Evolutionary conservation across 1,284 basidiomycete genomes (phyloP).

Genomic region (Anthracocystis setariae): DNA sequence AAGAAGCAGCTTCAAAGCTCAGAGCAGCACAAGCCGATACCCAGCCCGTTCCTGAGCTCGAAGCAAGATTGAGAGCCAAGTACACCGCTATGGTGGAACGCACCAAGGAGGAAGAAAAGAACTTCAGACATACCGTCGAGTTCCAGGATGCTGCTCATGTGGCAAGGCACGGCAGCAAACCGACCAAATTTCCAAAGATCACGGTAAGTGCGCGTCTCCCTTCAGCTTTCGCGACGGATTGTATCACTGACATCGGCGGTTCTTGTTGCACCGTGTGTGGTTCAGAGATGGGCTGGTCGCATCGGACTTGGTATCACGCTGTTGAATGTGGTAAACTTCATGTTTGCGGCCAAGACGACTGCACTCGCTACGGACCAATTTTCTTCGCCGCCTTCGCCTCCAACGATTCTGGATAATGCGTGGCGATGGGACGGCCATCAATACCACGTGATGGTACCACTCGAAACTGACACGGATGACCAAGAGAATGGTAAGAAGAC

Average conservation of each 20-base stretch:
- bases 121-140: conserved; percentile 10
- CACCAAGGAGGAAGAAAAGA: not conserved
- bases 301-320: conserved; percentile 24
- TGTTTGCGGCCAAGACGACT: conserved; percentile 34
- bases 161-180: conserved; percentile 21
- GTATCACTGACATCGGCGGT: not conserved
- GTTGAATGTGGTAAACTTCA: conserved; percentile 29
- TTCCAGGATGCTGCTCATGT: conserved; percentile 20
- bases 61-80: not conserved
- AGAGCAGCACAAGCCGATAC: not conserved
- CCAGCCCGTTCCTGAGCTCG: not conserved
- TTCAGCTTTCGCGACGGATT: not conserved
- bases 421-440: conserved; percentile 24
- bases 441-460: conserved; percentile 16
- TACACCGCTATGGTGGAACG: not conserved
- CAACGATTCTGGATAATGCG: conserved; percentile 30
- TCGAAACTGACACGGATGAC: not conserved
- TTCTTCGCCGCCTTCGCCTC: conserved; percentile 28
- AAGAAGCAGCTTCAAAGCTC: not conserved
- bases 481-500: not conserved
- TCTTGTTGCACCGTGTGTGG: not conserved
- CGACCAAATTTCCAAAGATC: conserved; percentile 29
- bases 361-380: conserved; percentile 24
- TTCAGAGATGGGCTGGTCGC: conserved; percentile 10
- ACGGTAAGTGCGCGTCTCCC: conserved; percentile 16